Conservation (phyloP, 2,329 filamentous ascomycete genomes). For the Xylariaceae sp. region DNA sequence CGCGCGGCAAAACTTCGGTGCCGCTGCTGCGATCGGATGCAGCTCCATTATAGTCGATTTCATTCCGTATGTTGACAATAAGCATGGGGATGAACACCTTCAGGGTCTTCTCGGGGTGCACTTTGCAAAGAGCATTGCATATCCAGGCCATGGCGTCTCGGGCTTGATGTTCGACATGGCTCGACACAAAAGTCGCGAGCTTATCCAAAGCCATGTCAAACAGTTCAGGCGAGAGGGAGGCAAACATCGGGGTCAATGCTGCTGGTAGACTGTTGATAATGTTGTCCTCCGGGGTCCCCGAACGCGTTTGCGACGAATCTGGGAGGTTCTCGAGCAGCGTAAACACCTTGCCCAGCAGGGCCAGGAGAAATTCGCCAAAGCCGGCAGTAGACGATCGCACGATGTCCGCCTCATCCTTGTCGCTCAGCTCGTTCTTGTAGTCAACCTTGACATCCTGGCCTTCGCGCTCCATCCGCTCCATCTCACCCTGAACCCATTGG, state of each 20-base stretch:
- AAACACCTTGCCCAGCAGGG: constrained; percentile 89
- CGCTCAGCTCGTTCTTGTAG: constrained; percentile 72
- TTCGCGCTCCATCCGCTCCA: constrained; percentile 86
- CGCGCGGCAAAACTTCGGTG: constrained; percentile 84
- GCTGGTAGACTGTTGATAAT: constrained; percentile 93
- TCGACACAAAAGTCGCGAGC: constrained; percentile 81
- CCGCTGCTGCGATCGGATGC: constrained; percentile 92
- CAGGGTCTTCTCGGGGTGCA: constrained; percentile 86
- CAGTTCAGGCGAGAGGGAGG: constrained; percentile 83
- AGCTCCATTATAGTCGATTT: constrained; percentile 94
- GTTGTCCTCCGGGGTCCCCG: constrained; percentile 90
- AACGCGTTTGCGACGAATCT: constrained; percentile 78
- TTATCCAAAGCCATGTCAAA: constrained; percentile 91
- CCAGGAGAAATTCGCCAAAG: constrained; percentile 85
- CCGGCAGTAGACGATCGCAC: constrained; percentile 89
- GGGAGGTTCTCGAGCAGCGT: constrained; percentile 92
- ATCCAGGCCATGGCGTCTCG: constrained; percentile 98
- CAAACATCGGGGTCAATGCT: constrained; percentile 82
- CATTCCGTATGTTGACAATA: constrained; percentile 83
- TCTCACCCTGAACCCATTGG: constrained; percentile 89
- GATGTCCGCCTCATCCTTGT: constrained; percentile 81
- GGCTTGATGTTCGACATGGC: constrained; percentile 94
- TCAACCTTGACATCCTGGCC: constrained; percentile 80
- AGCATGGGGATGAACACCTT: constrained; percentile 87
- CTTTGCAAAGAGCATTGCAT: constrained; percentile 91